Evolutionary conservation across 345 rosid genomes (phyloP), one percentile per base, ranked within the genome.

Genomic region (Brassica rapa): DNA sequence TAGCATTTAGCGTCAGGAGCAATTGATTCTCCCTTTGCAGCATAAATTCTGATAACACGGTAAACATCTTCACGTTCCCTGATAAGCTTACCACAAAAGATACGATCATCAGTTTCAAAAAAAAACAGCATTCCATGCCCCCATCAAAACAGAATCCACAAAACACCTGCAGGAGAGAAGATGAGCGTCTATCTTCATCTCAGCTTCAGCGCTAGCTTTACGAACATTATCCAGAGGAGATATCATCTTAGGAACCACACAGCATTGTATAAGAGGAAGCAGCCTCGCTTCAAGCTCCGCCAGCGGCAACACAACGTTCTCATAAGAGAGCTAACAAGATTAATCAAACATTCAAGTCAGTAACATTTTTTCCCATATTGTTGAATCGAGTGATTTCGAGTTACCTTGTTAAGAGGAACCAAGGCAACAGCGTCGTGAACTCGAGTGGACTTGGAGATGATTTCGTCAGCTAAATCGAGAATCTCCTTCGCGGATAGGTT

Each of bases 31-130:
- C 90, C 90, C 80, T 85, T 91, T 19, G 86, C 80, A 75, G 91
- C 83, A 74, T 86, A 86, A 70, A 90, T 87, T 82, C 91, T 92
- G 55, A 91, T 80, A n/a, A 85, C 90, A 0, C 85, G 90, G 60
- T 89, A 92, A 66, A 94, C 90, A 75, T 94, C 98, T 82, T 91
- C 98, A 10, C 94, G 90, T 61, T 84, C 84, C 68, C 99, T 94
- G 85, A 83, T 83, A 67, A 82, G 85, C 85, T 83, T 74, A 85
- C 87, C 12, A 87, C 29, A 66, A 81, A 81, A 72, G 75, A 53
- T 19, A 68, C 3, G 32, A 62, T 49, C 46, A 25, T 86, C 80
- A 86, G 30, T 71, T 81, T 66, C 10, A 9, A 35, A 35, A 32
- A 32, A 19, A 32, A 35, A 35, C 10, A 35, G 2, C 11, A 35